Evolutionary conservation across 2,329 filamentous ascomycete genomes (phyloP), one percentile per base, ranked within the genome.

Genomic region (Penicillium sp.): DNA sequence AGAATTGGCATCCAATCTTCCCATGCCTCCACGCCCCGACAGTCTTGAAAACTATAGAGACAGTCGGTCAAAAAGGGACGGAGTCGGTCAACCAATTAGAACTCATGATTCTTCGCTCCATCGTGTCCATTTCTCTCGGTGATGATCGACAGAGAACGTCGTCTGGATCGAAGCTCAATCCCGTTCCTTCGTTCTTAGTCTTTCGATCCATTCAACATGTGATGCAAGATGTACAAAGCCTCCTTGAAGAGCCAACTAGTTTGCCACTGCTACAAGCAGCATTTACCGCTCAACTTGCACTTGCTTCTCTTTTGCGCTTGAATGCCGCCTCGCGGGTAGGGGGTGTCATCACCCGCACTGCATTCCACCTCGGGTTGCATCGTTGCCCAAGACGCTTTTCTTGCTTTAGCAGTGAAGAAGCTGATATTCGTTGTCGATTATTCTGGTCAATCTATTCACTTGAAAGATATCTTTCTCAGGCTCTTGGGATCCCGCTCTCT

Each of bases 401-500:
- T 0, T 80, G 81, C 44, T 84, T 86, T 61, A 78, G 73, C 0
- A 55, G 67, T 1, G 69, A 76, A 10, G 81, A 85, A 42, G 75
- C 73, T 2, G 74, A 78, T 2, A 76, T 82, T 33, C 77, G 83
- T 1, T 78, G 81, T 15, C 76, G 83, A 0, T 70, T 86, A 0
- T 85, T 85, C 59, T 86, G 83, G 82, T 81, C 81, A 1, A 77
- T 85, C 0, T 86, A 85, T 49, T 79, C 75, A 17, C 68, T 84
- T 0, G 83, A 86, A 43, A 75, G 83, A 45, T 80, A 83, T 55
- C 72, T 86, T 0, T 83, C 80, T 9, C 83, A 86, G 47, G 82
- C 82, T 0, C 76, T 86, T 2, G 83, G 83, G 0, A 72, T 84
- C 0, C 83, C 83, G 0, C 70, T 85, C 0, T 79, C 80, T 21